A percentile compares a stretch with the other conserved stretches of the same genome.
Evolutionary conservation across 257 asterid species (phyloP).

Genomic region (Fraxinus anomala): DNA sequence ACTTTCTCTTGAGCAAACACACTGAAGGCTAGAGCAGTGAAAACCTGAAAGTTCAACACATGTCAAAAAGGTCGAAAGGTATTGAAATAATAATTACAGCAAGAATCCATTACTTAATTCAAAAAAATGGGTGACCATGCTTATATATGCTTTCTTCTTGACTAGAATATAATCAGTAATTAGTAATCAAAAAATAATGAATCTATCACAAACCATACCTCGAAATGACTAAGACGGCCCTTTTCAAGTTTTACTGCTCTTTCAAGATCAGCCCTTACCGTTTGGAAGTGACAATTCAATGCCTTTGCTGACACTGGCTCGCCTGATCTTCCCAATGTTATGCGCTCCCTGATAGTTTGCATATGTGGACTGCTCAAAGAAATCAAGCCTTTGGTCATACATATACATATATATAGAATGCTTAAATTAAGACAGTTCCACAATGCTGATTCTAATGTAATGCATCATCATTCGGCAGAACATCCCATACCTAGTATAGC

Average conservation of each 20-base stretch:
- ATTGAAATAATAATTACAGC: constrained; percentile 8
- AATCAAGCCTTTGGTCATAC: constrained; percentile 27
- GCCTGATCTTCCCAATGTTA: constrained; percentile 67
- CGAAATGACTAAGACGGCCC: constrained; percentile 81
- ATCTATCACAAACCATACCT: constrained; percentile 51
- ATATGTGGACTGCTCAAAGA: constrained; percentile 80
- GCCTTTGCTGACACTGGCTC: constrained; percentile 67
- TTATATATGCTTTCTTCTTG: not conserved
- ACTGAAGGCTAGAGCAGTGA: constrained; percentile 88
- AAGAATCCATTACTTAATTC: constrained; percentile 11
- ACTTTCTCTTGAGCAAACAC: constrained; percentile 78
- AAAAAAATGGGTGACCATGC: constrained; percentile 8
- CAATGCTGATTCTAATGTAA: constrained; percentile 13
- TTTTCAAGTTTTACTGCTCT: constrained; percentile 62
- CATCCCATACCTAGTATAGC: constrained; percentile 74
- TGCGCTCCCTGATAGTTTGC: constrained; percentile 85
- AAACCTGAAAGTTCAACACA: constrained; percentile 48
- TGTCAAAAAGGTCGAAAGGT: constrained; percentile 11
- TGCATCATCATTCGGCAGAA: constrained; percentile 17
- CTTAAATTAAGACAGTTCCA: not conserved
- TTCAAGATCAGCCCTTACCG: constrained; percentile 54
- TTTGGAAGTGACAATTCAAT: constrained; percentile 61
- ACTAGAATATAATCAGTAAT: constrained; percentile 4
- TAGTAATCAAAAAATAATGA: not conserved
- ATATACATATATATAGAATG: constrained; percentile 10